These are phyloP conservation scores for Cicer yamashitae DNA, from an alignment of 306 rosid genomes.

Conservation along the genomic window DNA sequence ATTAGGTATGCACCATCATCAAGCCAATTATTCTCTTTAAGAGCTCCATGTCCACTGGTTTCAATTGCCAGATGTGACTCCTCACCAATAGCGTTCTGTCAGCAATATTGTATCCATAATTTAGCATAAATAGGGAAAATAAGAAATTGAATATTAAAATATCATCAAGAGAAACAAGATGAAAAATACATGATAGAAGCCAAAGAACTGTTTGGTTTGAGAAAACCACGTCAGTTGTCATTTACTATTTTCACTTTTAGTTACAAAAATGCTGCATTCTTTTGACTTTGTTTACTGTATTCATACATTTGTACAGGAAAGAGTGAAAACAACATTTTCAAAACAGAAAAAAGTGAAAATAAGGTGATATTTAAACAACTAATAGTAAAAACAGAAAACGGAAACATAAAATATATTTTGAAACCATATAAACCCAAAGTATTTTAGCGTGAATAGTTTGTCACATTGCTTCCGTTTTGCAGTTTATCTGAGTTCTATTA, in stretches of 20 bases:
- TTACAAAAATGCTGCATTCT: neutral
- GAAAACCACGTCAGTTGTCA: neutral
- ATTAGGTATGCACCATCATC: slow-evolving; percentile 98
- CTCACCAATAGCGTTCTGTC: slow-evolving; percentile 83
- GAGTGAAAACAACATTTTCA: neutral
- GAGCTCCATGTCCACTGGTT: slow-evolving; percentile 99
- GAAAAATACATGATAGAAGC: slow-evolving; percentile 16
- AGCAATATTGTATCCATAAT: slow-evolving; percentile 35
- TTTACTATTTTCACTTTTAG: neutral
- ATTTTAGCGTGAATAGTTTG: slow-evolving; percentile 9
- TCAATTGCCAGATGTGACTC: slow-evolving; percentile 97
- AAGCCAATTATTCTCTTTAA: slow-evolving; percentile 98
- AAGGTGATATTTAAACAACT: neutral
- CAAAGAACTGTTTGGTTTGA: neutral
- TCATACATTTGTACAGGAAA: neutral
- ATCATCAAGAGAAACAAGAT: slow-evolving; percentile 1
- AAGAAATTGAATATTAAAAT: slow-evolving; percentile 14
- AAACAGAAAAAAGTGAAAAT: neutral
- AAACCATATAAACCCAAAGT: slow-evolving; percentile 23
- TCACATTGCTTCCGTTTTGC: slow-evolving; percentile 13
- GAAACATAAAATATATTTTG: neutral
- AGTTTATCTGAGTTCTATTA: slow-evolving; percentile 17
- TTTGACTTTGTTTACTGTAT: neutral
- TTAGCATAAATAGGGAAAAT: slow-evolving; percentile 18
- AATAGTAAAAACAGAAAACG: neutral